Conservation (phyloP, 441 rosid genomes). For the Pelargonium cotyledonis region DNA sequence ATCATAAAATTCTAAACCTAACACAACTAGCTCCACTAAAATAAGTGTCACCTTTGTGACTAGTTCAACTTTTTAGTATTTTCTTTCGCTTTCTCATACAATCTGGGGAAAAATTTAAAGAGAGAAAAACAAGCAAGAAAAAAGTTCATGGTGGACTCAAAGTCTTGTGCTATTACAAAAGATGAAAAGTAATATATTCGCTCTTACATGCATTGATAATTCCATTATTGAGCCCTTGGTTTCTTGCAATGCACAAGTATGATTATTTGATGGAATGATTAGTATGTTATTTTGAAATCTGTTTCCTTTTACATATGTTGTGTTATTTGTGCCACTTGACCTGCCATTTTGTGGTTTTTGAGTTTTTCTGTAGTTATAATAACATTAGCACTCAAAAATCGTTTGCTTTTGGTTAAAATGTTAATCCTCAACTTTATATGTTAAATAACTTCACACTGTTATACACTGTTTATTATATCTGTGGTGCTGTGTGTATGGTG, state of each 20-base stretch:
- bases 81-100: neutral
- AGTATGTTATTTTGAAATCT: neutral
- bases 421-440: neutral
- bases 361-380: neutral
- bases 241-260: no score
- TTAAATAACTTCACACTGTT: neutral
- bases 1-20: no score
- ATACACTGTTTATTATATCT: constrained; percentile 1
- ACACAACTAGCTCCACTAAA: neutral
- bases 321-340: neutral
- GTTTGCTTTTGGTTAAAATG: neutral
- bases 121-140: neutral
- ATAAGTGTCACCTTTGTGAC: neutral
- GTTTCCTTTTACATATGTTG: neutral
- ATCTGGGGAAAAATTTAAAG: neutral
- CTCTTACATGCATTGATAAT: neutral
- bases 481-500: constrained; percentile 13
- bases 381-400: neutral
- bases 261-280: neutral
- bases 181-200: neutral
- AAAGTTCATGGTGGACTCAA: no score
- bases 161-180: neutral
- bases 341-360: neutral
- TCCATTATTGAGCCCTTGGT: no score
- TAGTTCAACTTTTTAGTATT: neutral